These are phyloP conservation scores for Pleodorina starrii DNA, from an alignment of 139 green algal genomes.

Conservation along the genomic window DNA sequence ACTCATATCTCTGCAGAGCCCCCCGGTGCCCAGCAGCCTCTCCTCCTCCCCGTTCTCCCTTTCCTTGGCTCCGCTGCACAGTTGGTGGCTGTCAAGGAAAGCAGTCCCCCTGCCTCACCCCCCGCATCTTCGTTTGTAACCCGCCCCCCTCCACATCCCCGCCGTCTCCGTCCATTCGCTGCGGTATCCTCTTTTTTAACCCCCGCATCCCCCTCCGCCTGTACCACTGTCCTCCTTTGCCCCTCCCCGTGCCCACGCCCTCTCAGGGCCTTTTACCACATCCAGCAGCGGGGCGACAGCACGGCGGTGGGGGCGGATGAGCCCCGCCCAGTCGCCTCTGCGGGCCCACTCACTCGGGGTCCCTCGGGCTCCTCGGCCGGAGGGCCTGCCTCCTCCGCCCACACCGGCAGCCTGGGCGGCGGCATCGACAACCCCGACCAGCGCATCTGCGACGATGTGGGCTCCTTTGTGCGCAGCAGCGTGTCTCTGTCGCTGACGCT, in stretches of 20 bases:
- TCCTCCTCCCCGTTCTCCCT: too few species aligned
- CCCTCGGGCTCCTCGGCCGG: neutral
- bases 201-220: neutral
- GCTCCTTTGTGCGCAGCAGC: constrained; percentile 73
- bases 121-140: too few species aligned
- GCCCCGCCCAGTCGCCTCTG: too few species aligned
- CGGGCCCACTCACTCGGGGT: too few species aligned
- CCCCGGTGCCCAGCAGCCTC: too few species aligned
- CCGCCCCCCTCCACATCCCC: too few species aligned
- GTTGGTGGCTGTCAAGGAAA: too few species aligned
- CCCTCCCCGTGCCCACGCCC: neutral
- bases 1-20: too few species aligned
- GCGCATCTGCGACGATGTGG: constrained; percentile 93
- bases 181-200: too few species aligned
- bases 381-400: neutral
- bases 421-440: constrained; percentile 77
- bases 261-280: constrained; percentile 43
- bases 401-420: neutral
- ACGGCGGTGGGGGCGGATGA: neutral
- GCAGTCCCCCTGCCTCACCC: too few species aligned
- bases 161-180: too few species aligned
- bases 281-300: constrained; percentile 28
- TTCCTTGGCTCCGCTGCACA: too few species aligned
- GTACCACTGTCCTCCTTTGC: neutral
- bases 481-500: constrained; percentile 78